These are phyloP conservation scores for Ogataea degrootiae DNA, from an alignment of 805 yeast species.

Conservation along the genomic window DNA sequence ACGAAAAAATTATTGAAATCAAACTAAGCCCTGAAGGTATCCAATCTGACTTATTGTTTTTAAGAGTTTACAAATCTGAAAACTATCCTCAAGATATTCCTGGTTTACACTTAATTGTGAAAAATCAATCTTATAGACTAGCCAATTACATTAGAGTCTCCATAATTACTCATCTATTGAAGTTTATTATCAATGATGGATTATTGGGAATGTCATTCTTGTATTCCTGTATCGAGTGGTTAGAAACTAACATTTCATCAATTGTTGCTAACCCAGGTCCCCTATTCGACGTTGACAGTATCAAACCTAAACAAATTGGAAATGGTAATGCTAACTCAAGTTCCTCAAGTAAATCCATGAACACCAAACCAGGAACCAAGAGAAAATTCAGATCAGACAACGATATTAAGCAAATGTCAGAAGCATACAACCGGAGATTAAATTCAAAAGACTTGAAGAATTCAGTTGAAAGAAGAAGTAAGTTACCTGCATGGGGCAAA, in stretches of 20 bases:
- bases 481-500: constrained; percentile 83
- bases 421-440: constrained; percentile 32
- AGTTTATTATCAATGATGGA: constrained; percentile 37
- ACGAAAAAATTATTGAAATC: constrained; percentile 32
- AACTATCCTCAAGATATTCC: constrained; percentile 65
- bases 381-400: constrained; percentile 16
- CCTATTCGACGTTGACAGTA: constrained; percentile 33
- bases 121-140: constrained; percentile 41
- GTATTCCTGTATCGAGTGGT: constrained; percentile 70
- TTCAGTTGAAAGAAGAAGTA: constrained; percentile 40
- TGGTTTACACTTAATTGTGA: constrained; percentile 55
- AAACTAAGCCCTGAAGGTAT: constrained; percentile 30
- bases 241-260: constrained; percentile 54
- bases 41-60: constrained; percentile 23
- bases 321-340: background rate
- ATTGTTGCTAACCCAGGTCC: constrained; percentile 76
- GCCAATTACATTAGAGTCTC: constrained; percentile 68
- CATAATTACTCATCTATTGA: constrained; percentile 43
- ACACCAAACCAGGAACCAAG: background rate
- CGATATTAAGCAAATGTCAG: constrained; percentile 31
- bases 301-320: background rate
- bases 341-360: background rate
- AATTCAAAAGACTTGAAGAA: constrained; percentile 30
- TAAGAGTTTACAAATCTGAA: constrained; percentile 40
- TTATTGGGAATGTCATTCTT: constrained; percentile 68